Base-by-base conservation (phyloP, 23 red algal species). In the Gracilariopsis chorda region DNA sequence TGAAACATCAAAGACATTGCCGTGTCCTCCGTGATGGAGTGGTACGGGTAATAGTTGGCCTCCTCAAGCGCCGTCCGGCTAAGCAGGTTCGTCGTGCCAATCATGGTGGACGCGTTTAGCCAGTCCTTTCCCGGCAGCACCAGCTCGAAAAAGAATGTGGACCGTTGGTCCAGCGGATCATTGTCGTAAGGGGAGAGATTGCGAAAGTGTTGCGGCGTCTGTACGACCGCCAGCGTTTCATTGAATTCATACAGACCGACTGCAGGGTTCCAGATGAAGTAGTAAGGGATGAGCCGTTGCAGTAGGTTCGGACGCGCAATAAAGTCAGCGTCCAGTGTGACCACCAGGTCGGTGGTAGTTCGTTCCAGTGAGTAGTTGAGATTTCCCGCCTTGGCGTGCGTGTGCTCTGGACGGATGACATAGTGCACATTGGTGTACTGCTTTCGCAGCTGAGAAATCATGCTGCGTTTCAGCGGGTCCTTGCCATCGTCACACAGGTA, bases 301-400 rank as follows among this genome's bases (percentile, higher is more conserved):
- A 82, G 27, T 21, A 91, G 59, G 44, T 91, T 91, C 17, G 88
- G 77, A 12, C 88, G 12, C 4, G 88, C 74, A 42, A 82, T 75
- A 59, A 91, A 91, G 62, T 91, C 88, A 53, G 88, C 74, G 62
- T 91, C 88, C 47, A 91, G 88, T 53, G 77, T 91, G 3, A 91
- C 75, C 8, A 91, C 65, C 7, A 82, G 37, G 75, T 91, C 72
- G 13, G 88, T 72, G 0, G 57, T 82, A 72, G 88, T 91, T 71
- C 88, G 48, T 51, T 80, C 29, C 13, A 80, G 61, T 37, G 88
- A 51, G 35, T 91, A 91, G 62, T 91, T 91, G 16, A 91, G 63
- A 43, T 91, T 91, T 37, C 88, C 88, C 32, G 88, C 88, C 49
- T 91, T 91, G 32, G 88, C 88, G 55, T 91, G 88, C 32, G 19